Evolutionary conservation across 768 basidiomycete genomes (phyloP).

Genomic region (Exsudoporus frostii): DNA sequence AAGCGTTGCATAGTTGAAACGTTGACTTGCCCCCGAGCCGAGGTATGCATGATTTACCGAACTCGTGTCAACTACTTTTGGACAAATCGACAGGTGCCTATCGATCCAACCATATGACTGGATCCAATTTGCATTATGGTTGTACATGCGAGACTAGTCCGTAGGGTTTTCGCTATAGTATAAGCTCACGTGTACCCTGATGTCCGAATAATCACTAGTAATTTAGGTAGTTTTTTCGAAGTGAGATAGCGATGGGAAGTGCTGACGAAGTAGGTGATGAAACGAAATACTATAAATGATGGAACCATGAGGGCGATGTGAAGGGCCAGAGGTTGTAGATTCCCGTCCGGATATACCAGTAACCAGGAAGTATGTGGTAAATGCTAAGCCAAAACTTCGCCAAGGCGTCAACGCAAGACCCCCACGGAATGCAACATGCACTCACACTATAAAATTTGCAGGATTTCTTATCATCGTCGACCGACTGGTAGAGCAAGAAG

Average conservation of each 20-base stretch:
- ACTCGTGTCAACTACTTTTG: not conserved
- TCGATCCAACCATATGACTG: not conserved
- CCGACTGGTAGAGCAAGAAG: conserved; percentile 17
- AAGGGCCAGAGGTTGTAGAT: not conserved
- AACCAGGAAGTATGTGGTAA: conserved; percentile 15
- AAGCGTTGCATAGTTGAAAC: conserved; percentile 22
- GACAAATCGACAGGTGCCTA: too few relatives aligned
- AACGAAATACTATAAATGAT: not conserved
- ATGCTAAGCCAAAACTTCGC: conserved; percentile 15
- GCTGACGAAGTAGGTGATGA: not conserved
- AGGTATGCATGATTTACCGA: not conserved
- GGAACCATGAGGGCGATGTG: not conserved
- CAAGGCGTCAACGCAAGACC: not conserved
- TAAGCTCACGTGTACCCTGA: not conserved
- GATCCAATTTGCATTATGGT: not conserved
- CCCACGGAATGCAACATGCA: not conserved
- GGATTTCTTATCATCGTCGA: conserved; percentile 20
- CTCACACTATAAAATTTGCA: conserved; percentile 25
- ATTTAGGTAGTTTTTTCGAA: not conserved
- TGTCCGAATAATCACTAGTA: not conserved
- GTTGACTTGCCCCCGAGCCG: not conserved
- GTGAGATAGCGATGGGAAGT: not conserved
- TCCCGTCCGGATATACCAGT: conserved; percentile 3
- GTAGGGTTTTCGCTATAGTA: not conserved
- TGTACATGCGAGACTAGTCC: not conserved